Evolutionary conservation across 73 alveolate genomes (phyloP).

Genomic region (Uronychia binucleata): DNA sequence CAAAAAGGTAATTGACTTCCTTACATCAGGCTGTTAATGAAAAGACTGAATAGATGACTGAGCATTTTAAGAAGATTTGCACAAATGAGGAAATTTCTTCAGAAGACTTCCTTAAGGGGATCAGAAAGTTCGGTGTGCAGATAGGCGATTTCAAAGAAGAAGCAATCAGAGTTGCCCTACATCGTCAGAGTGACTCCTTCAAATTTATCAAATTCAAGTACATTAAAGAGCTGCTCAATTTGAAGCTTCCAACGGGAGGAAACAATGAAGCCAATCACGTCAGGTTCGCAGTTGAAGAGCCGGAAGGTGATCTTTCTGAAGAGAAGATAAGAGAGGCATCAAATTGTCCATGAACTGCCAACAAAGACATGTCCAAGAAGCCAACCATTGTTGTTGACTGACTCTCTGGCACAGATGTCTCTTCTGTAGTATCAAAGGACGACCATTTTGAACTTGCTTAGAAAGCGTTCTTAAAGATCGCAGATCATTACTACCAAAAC

Average conservation of each 20-base stretch:
- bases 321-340: too few species aligned
- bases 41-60: not conserved
- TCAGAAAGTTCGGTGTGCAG: not conserved
- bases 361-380: not conserved
- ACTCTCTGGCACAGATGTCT: not conserved
- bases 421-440: not conserved
- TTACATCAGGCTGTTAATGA: not conserved
- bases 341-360: too few species aligned
- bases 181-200: not conserved
- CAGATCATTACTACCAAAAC: not conserved
- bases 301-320: too few species aligned
- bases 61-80: not conserved
- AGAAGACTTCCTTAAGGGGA: not conserved
- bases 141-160: not conserved
- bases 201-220: not conserved
- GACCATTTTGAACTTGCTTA: not conserved
- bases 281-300: not conserved
- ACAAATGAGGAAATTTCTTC: not conserved
- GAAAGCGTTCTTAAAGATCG: not conserved
- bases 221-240: not conserved
- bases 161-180: not conserved
- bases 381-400: not conserved
- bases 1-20: not conserved
- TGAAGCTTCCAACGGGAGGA: not conserved
- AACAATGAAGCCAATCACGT: not conserved